Conservation (phyloP, 1,284 basidiomycete species). For the Stygiomarasmius scandens region DNA sequence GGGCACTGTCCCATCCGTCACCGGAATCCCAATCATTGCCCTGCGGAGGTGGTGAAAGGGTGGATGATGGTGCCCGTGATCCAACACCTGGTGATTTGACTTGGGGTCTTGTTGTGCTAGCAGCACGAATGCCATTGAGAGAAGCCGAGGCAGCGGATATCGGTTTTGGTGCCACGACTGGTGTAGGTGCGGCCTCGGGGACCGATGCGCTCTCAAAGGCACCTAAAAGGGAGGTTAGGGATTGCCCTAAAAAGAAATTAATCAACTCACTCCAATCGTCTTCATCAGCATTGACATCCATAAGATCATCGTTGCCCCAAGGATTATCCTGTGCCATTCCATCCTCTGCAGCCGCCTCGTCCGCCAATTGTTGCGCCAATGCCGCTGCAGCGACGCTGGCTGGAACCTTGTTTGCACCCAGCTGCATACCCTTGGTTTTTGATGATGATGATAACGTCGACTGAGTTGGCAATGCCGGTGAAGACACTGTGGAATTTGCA, state of each 20-base stretch:
- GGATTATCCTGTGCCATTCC: conserved; percentile 49
- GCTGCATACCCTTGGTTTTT: conserved; percentile 70
- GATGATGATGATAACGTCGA: conserved; percentile 24
- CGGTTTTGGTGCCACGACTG: conserved; percentile 27
- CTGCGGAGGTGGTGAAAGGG: conserved; percentile 12
- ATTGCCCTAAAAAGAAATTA: conserved; percentile 1
- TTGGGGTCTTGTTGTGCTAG: conserved; percentile 2
- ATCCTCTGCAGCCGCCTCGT: conserved; percentile 56
- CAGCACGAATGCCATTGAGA: conserved; percentile 3
- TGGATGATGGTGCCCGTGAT: conserved; percentile 9
- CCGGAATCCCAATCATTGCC: conserved; percentile 22
- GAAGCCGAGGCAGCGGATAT: conserved; percentile 10
- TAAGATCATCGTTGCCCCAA: conserved; percentile 80
- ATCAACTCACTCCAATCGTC: conserved; percentile 85
- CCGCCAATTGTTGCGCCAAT: conserved; percentile 56
- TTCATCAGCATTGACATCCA: conserved; percentile 88
- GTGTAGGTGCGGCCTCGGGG: conserved; percentile 15
- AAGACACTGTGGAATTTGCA: conserved; percentile 20
- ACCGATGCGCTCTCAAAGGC: conserved; percentile 80
- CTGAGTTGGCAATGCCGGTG: conserved; percentile 17
- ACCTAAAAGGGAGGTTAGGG: conserved; percentile 43
- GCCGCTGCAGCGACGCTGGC: conserved; percentile 31
- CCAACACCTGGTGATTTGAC: conserved; percentile 3
- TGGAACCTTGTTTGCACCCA: conserved; percentile 58
- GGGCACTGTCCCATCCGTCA: conserved; percentile 22